phyloP scores from a whole-genome alignment of 768 basidiomycete species.

The Cystobasidium tubakii region DNA sequence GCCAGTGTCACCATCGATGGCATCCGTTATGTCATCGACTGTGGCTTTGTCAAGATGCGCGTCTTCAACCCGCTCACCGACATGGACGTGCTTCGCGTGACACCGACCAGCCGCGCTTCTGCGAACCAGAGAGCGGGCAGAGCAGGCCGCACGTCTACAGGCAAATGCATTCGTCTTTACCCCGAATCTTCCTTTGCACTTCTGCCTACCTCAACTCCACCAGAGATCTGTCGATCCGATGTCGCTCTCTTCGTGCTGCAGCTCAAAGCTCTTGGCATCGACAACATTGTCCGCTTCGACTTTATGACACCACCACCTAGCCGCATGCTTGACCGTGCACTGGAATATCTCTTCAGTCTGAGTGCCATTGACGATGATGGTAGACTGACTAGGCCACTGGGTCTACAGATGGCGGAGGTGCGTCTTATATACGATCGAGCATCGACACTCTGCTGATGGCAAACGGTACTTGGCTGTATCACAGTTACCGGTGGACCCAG shows the following conservation, averaged over 20 bases:
- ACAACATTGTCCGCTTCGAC: constrained; percentile 91
- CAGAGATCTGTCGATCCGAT: constrained; percentile 86
- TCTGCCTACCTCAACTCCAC: constrained; percentile 66
- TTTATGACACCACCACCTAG: constrained; percentile 86
- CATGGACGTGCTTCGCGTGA: constrained; percentile 73
- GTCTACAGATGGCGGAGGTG: constrained; percentile 83
- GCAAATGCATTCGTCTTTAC: constrained; percentile 88
- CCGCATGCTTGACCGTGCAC: constrained; percentile 72
- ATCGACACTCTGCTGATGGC: neutral
- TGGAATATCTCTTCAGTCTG: constrained; percentile 72
- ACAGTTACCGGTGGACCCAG: constrained; percentile 69
- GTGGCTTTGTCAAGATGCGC: constrained; percentile 92
- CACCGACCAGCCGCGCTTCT: constrained; percentile 79
- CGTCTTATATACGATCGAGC: too few species aligned
- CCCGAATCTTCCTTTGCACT: constrained; percentile 59
- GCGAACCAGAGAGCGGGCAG: constrained; percentile 89
- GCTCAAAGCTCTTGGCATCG: constrained; percentile 87
- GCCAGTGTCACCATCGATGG: constrained; percentile 96
- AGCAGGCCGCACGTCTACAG: constrained; percentile 86
- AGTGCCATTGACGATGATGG: constrained; percentile 75
- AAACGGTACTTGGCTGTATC: neutral
- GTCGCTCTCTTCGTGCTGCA: constrained; percentile 86
- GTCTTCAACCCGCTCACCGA: constrained; percentile 80
- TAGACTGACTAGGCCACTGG: constrained; percentile 67
- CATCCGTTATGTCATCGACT: constrained; percentile 86